Evolutionary conservation across 140 eudicot genomes (phyloP).

Genomic region (Flaveria floridana): DNA sequence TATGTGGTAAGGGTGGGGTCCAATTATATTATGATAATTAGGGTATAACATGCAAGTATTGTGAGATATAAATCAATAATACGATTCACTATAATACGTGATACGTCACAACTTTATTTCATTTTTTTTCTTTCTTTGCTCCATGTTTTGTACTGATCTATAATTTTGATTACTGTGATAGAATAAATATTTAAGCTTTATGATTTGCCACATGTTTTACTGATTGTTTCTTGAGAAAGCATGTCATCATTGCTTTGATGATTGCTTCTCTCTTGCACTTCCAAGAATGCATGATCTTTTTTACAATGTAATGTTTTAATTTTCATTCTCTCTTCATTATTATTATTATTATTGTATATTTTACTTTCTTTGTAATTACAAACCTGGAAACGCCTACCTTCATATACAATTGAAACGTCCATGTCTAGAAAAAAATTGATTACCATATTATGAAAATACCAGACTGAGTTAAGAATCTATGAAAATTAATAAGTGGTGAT

Average conservation of each 20-base stretch:
- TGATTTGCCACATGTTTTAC: not conserved
- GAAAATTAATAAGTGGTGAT: not conserved
- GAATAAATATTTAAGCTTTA: not conserved
- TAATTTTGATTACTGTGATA: not conserved
- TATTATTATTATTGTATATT: not conserved
- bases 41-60: not conserved
- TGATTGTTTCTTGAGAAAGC: not conserved
- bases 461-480: not conserved
- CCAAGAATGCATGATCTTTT: conserved; percentile 11
- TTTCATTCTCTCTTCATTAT: not conserved
- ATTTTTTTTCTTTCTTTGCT: not conserved
- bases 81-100: not conserved
- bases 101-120: conserved; percentile 2
- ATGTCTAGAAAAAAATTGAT: not conserved
- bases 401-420: not conserved
- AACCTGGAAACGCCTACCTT: not conserved
- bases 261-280: conserved; percentile 15
- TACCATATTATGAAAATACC: not conserved
- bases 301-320: not conserved
- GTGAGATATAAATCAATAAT: not conserved
- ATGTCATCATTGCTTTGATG: not conserved
- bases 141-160: conserved; percentile 12
- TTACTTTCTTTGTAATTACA: not conserved
- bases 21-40: not conserved
- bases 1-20: not conserved